Percentiles rank a stretch among this genome's conserved stretches.
Evolutionary conservation across 805 yeast species (phyloP).

Genomic region (Brettanomyces sp.): DNA sequence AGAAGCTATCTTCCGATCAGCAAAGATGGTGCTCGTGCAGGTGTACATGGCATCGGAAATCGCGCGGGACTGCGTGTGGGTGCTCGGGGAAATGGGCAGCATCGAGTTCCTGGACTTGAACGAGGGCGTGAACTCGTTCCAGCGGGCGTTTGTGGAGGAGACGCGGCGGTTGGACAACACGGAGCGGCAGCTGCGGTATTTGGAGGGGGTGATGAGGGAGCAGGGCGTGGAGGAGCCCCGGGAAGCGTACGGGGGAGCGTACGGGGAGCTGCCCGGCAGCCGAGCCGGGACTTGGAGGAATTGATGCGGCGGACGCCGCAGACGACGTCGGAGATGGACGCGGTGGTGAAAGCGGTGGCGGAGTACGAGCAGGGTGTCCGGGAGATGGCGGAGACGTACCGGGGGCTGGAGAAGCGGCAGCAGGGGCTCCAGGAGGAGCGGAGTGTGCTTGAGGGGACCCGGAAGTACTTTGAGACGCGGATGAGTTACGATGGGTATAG

Average conservation of each 20-base stretch:
- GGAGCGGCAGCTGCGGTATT: slow-evolving; percentile 71
- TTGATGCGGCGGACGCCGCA: slow-evolving; percentile 30
- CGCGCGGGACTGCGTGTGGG: slow-evolving; percentile 75
- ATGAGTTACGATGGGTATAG: slow-evolving; percentile 21
- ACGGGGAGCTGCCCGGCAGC: slow-evolving; percentile 17
- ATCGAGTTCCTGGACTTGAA: slow-evolving; percentile 89
- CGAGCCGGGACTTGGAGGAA: slow-evolving; percentile 8
- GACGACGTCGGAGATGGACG: slow-evolving; percentile 67
- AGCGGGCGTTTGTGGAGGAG: slow-evolving; percentile 84
- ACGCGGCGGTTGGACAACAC: slow-evolving; percentile 74
- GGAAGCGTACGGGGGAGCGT: slow-evolving; percentile 4
- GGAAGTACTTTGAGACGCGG: slow-evolving; percentile 26
- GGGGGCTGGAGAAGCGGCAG: slow-evolving; percentile 48
- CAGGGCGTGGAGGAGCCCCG: slow-evolving; percentile 28
- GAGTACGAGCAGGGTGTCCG: slow-evolving; percentile 61
- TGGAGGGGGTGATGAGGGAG: slow-evolving; percentile 40
- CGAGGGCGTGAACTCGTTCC: slow-evolving; percentile 71
- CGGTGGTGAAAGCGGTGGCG: slow-evolving; percentile 47
- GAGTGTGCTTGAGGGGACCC: slow-evolving; percentile 35
- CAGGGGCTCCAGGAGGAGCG: slow-evolving; percentile 61
- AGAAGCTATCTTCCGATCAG: slow-evolving; percentile 43
- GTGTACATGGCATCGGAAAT: slow-evolving; percentile 86
- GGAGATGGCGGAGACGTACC: slow-evolving; percentile 63
- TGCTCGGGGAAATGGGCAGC: slow-evolving; percentile 77
- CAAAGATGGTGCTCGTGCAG: slow-evolving; percentile 94